phyloP scores from a whole-genome alignment of 441 rosid genomes.

The Eruca vesicaria region DNA sequence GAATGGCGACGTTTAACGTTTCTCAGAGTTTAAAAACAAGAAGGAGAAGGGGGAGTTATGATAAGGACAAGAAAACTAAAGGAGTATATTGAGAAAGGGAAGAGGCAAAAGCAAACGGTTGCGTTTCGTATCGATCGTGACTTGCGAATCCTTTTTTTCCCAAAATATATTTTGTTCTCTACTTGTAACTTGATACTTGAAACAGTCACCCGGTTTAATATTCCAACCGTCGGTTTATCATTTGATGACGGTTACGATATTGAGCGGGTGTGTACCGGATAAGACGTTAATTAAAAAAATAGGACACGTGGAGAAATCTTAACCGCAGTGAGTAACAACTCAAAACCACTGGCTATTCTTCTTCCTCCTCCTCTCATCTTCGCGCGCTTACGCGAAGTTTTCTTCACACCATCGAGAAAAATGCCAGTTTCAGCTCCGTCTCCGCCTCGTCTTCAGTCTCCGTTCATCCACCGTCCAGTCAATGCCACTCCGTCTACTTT shows the following conservation, averaged over 20 bases:
- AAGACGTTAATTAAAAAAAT: not conserved
- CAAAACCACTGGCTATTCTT: conserved; percentile 24
- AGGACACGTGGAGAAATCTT: conserved; percentile 39
- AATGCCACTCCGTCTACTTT: conserved; percentile 35
- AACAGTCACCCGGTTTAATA: conserved; percentile 2
- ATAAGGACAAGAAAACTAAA: not conserved
- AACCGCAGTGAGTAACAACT: not conserved
- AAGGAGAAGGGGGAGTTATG: not conserved
- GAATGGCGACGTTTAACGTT: conserved; percentile 24
- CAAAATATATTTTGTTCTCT: conserved; percentile 27
- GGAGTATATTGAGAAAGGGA: not conserved
- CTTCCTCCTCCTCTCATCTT: conserved; percentile 32
- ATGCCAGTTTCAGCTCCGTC: conserved; percentile 52
- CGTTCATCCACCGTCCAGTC: conserved; percentile 56
- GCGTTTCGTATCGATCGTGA: conserved; percentile 6
- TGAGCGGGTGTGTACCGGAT: too few relatives aligned
- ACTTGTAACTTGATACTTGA: conserved; percentile 20
- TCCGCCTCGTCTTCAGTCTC: conserved; percentile 54
- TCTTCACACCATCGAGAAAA: conserved; percentile 12
- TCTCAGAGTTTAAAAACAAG: conserved; percentile 26
- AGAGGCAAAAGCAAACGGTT: not conserved
- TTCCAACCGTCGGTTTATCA: conserved; percentile 1
- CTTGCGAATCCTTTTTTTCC: conserved; percentile 35
- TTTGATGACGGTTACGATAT: too few relatives aligned
- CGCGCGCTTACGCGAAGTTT: conserved; percentile 27